Evolutionary conservation across 164 flowering plant genomes (phyloP), one percentile per base, ranked within the genome.

Genomic region (Dillenia turbinata): DNA sequence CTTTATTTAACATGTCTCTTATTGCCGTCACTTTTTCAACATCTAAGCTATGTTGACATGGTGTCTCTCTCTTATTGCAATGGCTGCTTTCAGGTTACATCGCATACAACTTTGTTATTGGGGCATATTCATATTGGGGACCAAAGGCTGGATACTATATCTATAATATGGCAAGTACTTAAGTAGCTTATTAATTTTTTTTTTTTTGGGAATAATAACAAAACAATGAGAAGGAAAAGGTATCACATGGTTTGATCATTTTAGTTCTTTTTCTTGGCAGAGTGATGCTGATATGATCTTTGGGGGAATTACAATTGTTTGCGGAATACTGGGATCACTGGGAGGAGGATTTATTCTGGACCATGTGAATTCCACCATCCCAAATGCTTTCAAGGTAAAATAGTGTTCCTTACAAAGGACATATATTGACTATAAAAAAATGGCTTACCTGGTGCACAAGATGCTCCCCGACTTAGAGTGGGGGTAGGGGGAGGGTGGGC

Each of bases 91-190:
- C 82, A 93, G 98, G 98, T 52, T 90, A 88, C 55, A 70, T 91
- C 65, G 64, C 88, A 40, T 94, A 94, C 85, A 94, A 86, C 77
- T 94, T 94, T 69, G 99, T 94, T 59, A 78, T 94, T 9, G 99
- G 99, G 52, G 96, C 99, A 46, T 94, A 94, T 76, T 94, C 99
- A 15, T 94, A 94, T 70, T 94, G 99, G 99, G 99, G 99, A 22
- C 99, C 99, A 10, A 94, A 94, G 81, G 97, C 96, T 70, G 99
- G 99, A 44, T 84, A 89, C 66, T 80, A 69, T 74, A 91, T 94
- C 49, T 93, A 93, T 69, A 77, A 90, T 49, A 93, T 93, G 98
- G 98, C 90, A 81, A 71, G 53, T 46, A 58, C 53, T 17, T 52
- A 50, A n/a, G 40, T 33, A 4, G 40, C 40, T 33, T 4, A 6